Evolutionary conservation across 768 basidiomycete species (phyloP), one percentile per base, ranked within the genome.

Genomic region (Favolaschia claudopus): DNA sequence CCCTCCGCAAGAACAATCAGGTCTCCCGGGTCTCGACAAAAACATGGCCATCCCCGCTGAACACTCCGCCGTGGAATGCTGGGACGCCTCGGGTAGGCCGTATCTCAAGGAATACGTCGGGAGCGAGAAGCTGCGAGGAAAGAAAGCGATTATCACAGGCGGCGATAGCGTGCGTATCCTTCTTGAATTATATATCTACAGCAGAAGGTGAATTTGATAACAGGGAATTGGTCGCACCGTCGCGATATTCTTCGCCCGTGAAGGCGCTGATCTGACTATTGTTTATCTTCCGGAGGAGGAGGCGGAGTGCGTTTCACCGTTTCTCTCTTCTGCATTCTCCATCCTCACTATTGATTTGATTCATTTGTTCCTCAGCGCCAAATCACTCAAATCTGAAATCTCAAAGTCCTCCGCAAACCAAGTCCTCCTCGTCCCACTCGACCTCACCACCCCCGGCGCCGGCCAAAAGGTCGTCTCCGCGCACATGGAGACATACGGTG

Each of bases 221-320:
- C 27, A 58, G 42, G 57, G 84, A 19, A 85, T 85, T 45, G 84
- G 83, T n/a, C 76, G 81, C 2, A 70, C 80, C 3, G 78, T 79
- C 2, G 80, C 83, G 4, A 77, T 81, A 37, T 72, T 81, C 62
- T 85, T 83, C 67, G 81, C 82, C 2, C 76, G 79, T 17, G 82
- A 86, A 64, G 85, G 83, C 17, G 71, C 79, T 6, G 83, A 81
- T 44, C 77, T 86, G 53, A 82, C 84, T 6, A 77, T 84, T 49
- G 75, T 82, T 8, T 80, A 86, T 69, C 78, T 88, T 1, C 79
- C 83, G 1, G 74, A 84, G 59, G 88, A 88, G 68, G 74, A 81
- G 58, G 73, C 78, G 40, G 86, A 88, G 53, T 55, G 32, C n/a
- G n/a, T n/a, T n/a, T n/a, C n/a, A n/a, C n/a, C n/a, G n/a, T n/a